Evolutionary conservation across 176 grass and related monocot genomes (phyloP), one percentile per base, ranked within the genome.

Genomic region (Aechmea fasciata): DNA sequence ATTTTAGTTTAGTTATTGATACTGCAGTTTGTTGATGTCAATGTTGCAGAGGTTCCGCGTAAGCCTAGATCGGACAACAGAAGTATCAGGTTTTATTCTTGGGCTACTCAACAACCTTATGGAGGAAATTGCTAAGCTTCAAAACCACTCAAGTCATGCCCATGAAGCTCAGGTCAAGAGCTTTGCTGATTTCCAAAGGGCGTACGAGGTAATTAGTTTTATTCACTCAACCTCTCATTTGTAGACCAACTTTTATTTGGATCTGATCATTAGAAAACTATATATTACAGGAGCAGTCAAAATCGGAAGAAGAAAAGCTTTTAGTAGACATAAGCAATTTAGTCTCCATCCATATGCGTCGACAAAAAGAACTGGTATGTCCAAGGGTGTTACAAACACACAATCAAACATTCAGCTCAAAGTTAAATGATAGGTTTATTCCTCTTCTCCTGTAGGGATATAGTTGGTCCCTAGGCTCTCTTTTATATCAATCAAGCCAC

Each of bases 291-390:
- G 87, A 90, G 61, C 95, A 99, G 82, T 85, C 95, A 63, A 94
- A 81, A 65, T 80, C 75, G 7, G 95, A 94, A 77, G 84, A 99
- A 81, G 79, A 86, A 18, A 90, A 87, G 57, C 85, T 99, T 84
- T 52, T 99, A 25, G 77, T 78, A 17, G 84, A 90, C 48, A 90
- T 99, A 50, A 79, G 80, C 75, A 94, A 51, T 69, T 87, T 99
- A 19, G 87, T 99, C 19, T 99, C 90, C 17, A 79, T 65, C 69
- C 95, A 93, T 64, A 86, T 94, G 77, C 71, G 78, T 19, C 80
- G 90, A 15, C 95, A 99, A 57, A 88, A 81, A 84, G 90, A 94
- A n/a, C 63, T 93, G 89, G 95, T 99, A 61, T 26, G 68, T 83
- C 4, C 15, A 13, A 49, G 55, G 66, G 3, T 5, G 47, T 49